Conservation (phyloP, 768 basidiomycete genomes). For the Trametes coccinea region DNA sequence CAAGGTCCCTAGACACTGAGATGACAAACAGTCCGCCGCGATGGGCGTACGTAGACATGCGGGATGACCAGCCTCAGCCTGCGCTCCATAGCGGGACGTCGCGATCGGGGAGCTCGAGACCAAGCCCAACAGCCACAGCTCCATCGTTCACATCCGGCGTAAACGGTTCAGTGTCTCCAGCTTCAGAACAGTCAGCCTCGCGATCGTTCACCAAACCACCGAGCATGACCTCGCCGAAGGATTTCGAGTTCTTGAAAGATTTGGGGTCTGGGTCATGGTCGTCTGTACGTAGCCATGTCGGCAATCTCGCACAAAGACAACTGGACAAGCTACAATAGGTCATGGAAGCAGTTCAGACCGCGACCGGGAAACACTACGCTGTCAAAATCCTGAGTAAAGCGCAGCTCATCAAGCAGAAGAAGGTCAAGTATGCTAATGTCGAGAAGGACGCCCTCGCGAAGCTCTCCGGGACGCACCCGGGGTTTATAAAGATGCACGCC, state of each 20-base stretch:
- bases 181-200: neutral
- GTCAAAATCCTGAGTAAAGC: slow-evolving; percentile 20
- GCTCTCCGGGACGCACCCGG: slow-evolving; percentile 17
- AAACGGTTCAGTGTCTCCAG: neutral
- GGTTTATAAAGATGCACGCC: slow-evolving; percentile 17
- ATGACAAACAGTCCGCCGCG: slow-evolving; percentile 5
- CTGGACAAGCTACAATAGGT: slow-evolving; percentile 2
- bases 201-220: neutral
- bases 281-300: neutral
- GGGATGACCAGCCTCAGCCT: slow-evolving; percentile 1
- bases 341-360: slow-evolving; percentile 17
- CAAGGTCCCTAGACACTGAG: neutral
- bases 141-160: neutral
- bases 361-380: slow-evolving; percentile 7
- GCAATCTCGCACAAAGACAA: neutral
- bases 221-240: slow-evolving; percentile 10
- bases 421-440: slow-evolving; percentile 20
- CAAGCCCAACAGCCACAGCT: slow-evolving; percentile 12
- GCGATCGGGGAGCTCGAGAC: neutral
- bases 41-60: slow-evolving; percentile 11
- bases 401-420: slow-evolving; percentile 21
- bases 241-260: slow-evolving; percentile 13
- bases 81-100: neutral
- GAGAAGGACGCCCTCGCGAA: slow-evolving; percentile 21
- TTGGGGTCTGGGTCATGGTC: slow-evolving; percentile 21